Conservation (phyloP, 1,284 basidiomycete species). For the Takashimella tepidaria region DNA sequence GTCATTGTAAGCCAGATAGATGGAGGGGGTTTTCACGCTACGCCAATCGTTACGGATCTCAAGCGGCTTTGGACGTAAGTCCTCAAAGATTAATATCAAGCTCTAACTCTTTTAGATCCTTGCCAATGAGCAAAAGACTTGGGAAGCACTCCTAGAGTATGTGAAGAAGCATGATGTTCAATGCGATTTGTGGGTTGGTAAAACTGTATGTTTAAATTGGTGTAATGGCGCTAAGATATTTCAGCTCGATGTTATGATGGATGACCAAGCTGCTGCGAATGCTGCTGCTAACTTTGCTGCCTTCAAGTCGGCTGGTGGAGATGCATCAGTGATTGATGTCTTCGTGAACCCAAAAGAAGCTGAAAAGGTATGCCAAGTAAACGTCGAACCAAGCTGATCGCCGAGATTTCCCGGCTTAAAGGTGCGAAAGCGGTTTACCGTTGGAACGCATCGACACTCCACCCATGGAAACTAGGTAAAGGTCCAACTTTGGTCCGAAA, state of each 20-base stretch:
- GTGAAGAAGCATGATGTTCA: slow-evolving; percentile 26
- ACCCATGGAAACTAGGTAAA: not conserved
- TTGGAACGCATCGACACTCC: slow-evolving; percentile 24
- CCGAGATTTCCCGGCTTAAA: not conserved
- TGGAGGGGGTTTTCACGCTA: slow-evolving; percentile 36
- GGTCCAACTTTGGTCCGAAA: slow-evolving; percentile 17
- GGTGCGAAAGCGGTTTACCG: slow-evolving; percentile 29
- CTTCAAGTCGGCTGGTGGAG: slow-evolving; percentile 23
- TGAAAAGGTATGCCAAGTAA: not conserved
- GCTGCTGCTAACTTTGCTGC: slow-evolving; percentile 9
- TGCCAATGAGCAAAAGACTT: not conserved
- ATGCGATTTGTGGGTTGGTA: slow-evolving; percentile 34
- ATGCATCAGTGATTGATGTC: slow-evolving; percentile 31
- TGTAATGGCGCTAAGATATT: slow-evolving; percentile 11
- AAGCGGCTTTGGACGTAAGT: slow-evolving; percentile 22
- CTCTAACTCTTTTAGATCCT: slow-evolving; percentile 30
- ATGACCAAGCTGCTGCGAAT: slow-evolving; percentile 7
- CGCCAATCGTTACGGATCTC: slow-evolving; percentile 26
- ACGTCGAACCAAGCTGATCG: too few relatives aligned
- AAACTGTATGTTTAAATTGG: slow-evolving; percentile 25
- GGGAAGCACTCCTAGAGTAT: slow-evolving; percentile 21
- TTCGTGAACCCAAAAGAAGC: not conserved
- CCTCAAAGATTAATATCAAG: too few relatives aligned
- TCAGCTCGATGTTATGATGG: slow-evolving; percentile 10
- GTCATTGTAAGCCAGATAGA: slow-evolving; percentile 40